These are phyloP conservation scores for Claviceps sp. DNA, from an alignment of 2,329 filamentous ascomycete species.

Conservation along the genomic window DNA sequence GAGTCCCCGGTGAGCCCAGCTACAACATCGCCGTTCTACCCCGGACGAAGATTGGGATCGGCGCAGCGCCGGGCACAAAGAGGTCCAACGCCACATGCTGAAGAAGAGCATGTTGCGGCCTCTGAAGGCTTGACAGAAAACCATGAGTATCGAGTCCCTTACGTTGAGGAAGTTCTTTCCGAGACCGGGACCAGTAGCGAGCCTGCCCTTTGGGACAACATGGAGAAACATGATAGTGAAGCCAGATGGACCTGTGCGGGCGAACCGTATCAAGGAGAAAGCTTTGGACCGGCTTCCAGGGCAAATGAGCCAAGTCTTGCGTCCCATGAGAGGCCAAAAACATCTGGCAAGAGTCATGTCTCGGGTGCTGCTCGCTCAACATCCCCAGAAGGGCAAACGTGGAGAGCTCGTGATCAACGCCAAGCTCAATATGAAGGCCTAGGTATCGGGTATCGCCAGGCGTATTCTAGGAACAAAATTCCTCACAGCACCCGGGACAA, in stretches of 20 bases:
- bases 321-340: background rate
- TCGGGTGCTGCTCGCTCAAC: background rate
- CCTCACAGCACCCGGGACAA: background rate
- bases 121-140: background rate
- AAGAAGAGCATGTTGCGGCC: background rate
- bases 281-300: background rate
- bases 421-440: background rate
- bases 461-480: background rate
- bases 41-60: slow-evolving; percentile 14
- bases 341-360: background rate
- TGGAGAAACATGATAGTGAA: background rate
- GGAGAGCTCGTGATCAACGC: background rate
- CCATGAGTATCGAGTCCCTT: slow-evolving; percentile 8
- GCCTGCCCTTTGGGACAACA: background rate
- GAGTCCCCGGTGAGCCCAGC: slow-evolving; percentile 2
- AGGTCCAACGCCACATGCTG: slow-evolving; percentile 5
- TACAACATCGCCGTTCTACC: slow-evolving; percentile 9
- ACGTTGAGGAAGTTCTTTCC: slow-evolving; percentile 8
- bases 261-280: background rate
- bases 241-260: background rate
- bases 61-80: slow-evolving; percentile 17
- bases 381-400: background rate
- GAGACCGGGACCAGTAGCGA: background rate
- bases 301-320: background rate
- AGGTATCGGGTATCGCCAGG: background rate